phyloP scores from a whole-genome alignment of 495 filamentous ascomycete genomes.

The Talaromyces adpressus region DNA sequence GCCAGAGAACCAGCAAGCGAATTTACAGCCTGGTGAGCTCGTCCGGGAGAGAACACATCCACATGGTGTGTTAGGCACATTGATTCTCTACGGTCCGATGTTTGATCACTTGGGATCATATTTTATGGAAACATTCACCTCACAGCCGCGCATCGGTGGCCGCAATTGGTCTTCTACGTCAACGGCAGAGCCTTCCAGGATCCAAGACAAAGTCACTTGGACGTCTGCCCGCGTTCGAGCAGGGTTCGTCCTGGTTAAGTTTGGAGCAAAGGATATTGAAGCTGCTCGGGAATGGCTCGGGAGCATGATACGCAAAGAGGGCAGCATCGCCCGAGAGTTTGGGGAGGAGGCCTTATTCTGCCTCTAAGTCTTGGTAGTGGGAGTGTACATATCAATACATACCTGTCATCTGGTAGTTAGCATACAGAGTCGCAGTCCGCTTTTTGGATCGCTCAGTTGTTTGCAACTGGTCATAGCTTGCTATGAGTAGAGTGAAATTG shows the following conservation, averaged over 20 bases:
- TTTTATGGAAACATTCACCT: conserved; percentile 68
- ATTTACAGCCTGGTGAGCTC: conserved; percentile 24
- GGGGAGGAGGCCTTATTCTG: conserved; percentile 58
- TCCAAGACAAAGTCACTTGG: conserved; percentile 62
- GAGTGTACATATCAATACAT: neutral
- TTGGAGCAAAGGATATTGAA: conserved; percentile 57
- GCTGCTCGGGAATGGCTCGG: conserved; percentile 56
- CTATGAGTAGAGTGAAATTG: no score
- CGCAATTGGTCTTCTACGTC: conserved; percentile 58
- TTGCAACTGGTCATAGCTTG: no score
- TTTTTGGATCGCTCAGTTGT: no score
- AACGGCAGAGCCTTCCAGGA: conserved; percentile 39
- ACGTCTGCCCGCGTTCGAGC: conserved; percentile 71
- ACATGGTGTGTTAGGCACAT: conserved; percentile 67
- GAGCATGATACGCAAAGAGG: conserved; percentile 48
- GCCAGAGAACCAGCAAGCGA: conserved; percentile 15
- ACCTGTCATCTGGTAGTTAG: neutral
- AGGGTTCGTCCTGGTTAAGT: conserved; percentile 85
- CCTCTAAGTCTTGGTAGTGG: conserved; percentile 25
- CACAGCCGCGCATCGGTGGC: conserved; percentile 75
- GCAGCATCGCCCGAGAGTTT: conserved; percentile 49
- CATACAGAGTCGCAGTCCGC: no score
- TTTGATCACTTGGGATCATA: conserved; percentile 58
- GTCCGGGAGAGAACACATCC: conserved; percentile 36
- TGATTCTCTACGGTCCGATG: conserved; percentile 72